These are phyloP conservation scores for Fusarium citri DNA, from an alignment of 2,329 filamentous ascomycete genomes.

Conservation along the genomic window DNA sequence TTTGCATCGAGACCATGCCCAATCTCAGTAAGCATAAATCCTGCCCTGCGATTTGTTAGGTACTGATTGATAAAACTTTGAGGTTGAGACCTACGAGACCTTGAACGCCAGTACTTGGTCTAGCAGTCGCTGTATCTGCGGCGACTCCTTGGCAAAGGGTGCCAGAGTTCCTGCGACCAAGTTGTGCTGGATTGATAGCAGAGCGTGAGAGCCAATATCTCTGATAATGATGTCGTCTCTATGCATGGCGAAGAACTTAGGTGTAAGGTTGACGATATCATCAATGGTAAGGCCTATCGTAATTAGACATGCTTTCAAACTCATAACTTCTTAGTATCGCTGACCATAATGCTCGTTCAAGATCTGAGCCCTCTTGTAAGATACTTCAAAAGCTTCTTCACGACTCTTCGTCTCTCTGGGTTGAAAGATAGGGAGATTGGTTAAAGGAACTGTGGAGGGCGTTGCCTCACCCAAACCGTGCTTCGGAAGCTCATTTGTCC, in stretches of 20 bases:
- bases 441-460: background rate
- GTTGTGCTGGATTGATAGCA: background rate
- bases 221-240: background rate
- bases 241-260: background rate
- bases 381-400: background rate
- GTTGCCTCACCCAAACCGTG: background rate
- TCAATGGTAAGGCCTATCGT: background rate
- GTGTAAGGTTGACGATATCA: background rate
- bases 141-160: background rate
- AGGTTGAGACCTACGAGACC: background rate
- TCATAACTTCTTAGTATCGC: too few relatives aligned
- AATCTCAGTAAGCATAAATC: background rate
- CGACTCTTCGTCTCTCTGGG: background rate
- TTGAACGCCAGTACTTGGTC: background rate
- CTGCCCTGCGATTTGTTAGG: background rate
- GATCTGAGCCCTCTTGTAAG: background rate
- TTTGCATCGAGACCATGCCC: background rate
- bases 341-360: background rate
- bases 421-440: background rate
- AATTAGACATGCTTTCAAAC: too few relatives aligned
- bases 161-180: background rate
- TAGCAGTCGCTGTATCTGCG: background rate
- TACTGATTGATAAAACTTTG: background rate
- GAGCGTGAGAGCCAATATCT: background rate
- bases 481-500: background rate